A percentile compares a stretch with the other conserved stretches of the same genome.
Evolutionary conservation across 257 asterid genomes (phyloP).

Genomic region (Asclepias syriaca): DNA sequence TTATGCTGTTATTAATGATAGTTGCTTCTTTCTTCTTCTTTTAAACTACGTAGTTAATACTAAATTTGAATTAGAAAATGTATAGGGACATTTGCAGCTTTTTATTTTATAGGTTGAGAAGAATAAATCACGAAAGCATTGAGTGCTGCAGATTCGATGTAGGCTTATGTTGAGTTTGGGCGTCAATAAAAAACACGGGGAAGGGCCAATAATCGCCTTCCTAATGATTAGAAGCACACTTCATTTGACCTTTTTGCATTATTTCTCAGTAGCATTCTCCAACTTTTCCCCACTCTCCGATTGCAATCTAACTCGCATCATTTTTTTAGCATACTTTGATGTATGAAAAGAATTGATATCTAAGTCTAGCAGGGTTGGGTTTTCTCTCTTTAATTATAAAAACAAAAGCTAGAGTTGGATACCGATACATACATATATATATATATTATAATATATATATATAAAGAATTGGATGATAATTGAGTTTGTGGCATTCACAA

Average conservation of each 20-base stretch:
- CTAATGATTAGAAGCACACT: conserved; percentile 45
- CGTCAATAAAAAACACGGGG: not conserved
- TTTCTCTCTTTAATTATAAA: not conserved
- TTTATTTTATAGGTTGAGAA: no score
- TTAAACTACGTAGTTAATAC: no score
- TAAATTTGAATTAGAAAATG: no score
- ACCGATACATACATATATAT: not conserved
- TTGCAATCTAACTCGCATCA: conserved; percentile 22
- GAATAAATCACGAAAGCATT: conserved; percentile 2
- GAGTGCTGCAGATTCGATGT: not conserved
- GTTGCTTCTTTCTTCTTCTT: no score
- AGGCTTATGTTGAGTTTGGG: not conserved
- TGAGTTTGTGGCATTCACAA: conserved; percentile 12
- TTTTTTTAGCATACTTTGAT: not conserved
- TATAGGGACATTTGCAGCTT: no score
- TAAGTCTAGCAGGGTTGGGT: not conserved
- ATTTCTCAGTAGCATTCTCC: conserved; percentile 7
- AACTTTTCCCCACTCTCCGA: conserved; percentile 6
- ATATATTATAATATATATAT: not conserved
- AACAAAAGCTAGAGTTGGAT: not conserved
- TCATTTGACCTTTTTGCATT: conserved; percentile 19
- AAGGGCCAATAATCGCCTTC: conserved; percentile 27
- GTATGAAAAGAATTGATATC: not conserved
- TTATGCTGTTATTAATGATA: no score
- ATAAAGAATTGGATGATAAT: conserved; percentile 13